Percentiles rank a stretch among this genome's conserved stretches.
Conservation (phyloP, 192 early-diverging fungal species). For the Coemansia sp. region DNA sequence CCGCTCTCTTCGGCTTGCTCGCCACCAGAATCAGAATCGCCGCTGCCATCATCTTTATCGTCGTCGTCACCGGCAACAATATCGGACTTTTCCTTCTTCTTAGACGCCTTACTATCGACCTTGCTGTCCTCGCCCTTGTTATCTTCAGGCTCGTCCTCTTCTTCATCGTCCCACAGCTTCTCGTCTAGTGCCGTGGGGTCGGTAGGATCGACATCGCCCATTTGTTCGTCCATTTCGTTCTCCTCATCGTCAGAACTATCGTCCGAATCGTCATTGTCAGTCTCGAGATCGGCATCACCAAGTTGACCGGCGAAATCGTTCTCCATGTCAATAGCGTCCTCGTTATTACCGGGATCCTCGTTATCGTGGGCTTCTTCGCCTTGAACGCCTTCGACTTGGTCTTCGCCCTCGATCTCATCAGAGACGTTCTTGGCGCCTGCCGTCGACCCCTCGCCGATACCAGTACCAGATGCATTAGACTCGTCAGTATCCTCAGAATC, state of each 20-base stretch:
- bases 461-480: constrained; percentile 63
- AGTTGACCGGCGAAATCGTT: constrained; percentile 92
- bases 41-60: constrained; percentile 43
- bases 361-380: constrained; percentile 64
- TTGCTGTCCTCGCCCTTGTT: constrained; percentile 56
- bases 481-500: constrained; percentile 65
- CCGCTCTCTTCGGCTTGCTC: constrained; percentile 22
- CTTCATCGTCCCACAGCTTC: constrained; percentile 93
- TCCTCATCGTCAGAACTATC: constrained; percentile 66
- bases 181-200: constrained; percentile 92
- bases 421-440: constrained; percentile 87
- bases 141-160: constrained; percentile 58
- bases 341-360: constrained; percentile 67
- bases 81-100: constrained; percentile 43
- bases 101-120: constrained; percentile 55
- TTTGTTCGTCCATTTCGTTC: constrained; percentile 80
- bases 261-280: constrained; percentile 74
- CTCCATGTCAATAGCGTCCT: constrained; percentile 95
- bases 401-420: constrained; percentile 96
- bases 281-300: constrained; percentile 84
- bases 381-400: constrained; percentile 89
- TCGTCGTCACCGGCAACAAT: constrained; percentile 57
- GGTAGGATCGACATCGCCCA: constrained; percentile 88
- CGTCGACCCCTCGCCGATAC: constrained; percentile 94
- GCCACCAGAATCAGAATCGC: constrained; percentile 12